Evolutionary conservation across 2,329 filamentous ascomycete species (phyloP), one percentile per base, ranked within the genome.

Genomic region (Colletotrichum sp.): DNA sequence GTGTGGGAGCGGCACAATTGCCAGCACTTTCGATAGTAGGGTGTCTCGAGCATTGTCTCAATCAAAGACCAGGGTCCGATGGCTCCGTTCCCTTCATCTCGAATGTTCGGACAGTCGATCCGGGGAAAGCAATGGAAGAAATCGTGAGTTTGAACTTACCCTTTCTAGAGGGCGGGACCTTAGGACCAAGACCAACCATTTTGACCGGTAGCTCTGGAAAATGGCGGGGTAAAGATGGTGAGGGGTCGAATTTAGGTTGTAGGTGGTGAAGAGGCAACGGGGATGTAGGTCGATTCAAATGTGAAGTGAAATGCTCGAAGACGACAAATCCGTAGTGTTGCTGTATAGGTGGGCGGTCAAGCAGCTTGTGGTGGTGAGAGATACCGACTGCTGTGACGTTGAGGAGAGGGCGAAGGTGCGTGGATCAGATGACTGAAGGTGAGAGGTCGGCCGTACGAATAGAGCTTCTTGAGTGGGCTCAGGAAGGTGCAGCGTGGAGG

Each of bases 141-240:
- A 77, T 75, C 71, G 75, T 77, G 65, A 57, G 30, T n/a, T 28
- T 24, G 24, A 78, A 90, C 92, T 85, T 91, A 94, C 94, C 94
- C 91, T 94, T 95, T 80, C 88, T 86, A 80, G 86, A 87, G 80
- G 87, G 87, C 79, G 87, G 87, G 82, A 85, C 87, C 82, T 87
- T 86, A 80, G 88, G 87, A 84, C 88, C 88, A 78, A 89, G 84
- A 78, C 87, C 87, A 80, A 89, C 88, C 88, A 89, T 89, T 82
- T 84, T 88, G 84, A 78, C 78, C 67, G 80, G 72, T 77, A 52
- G 71, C 28, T 70, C 13, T 64, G 30, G 71, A 30, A 76, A 79
- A 79, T 83, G 79, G 80, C 79, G 83, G 82, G 84, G 83, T 82
- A 71, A 71, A 77, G 66, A 60, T 70, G 72, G 21, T 80, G 76